A percentile compares a stretch with the other conserved stretches of the same genome.
These are phyloP conservation scores for Phytophthora brassicae DNA, from an alignment of 352 stramenopile genomes.

Conservation along the genomic window DNA sequence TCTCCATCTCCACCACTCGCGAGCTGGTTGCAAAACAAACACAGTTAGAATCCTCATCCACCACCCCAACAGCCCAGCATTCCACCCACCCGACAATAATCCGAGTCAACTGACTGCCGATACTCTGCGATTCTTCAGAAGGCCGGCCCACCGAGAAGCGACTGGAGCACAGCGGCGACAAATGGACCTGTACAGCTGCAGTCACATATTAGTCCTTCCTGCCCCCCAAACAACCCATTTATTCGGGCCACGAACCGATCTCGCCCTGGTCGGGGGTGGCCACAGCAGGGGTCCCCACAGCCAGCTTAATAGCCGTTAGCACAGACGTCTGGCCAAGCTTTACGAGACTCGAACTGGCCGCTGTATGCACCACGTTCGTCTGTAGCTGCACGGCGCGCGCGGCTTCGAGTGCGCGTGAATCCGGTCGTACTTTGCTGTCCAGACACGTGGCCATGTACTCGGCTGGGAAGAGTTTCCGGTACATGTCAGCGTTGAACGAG, in stretches of 20 bases:
- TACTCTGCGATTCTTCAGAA: slow-evolving; percentile 75
- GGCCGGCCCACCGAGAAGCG: slow-evolving; percentile 68
- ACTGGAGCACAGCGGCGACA: slow-evolving; percentile 76
- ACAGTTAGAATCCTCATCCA: not conserved
- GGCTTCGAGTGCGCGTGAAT: slow-evolving; percentile 53
- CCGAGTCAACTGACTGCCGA: slow-evolving; percentile 74
- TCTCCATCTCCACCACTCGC: slow-evolving; percentile 79
- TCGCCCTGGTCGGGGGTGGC: slow-evolving; percentile 75
- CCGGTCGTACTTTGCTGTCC: slow-evolving; percentile 53
- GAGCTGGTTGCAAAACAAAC: slow-evolving; percentile 39
- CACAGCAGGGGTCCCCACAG: slow-evolving; percentile 70
- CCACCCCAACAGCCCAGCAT: not conserved
- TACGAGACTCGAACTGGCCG: slow-evolving; percentile 71
- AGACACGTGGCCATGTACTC: slow-evolving; percentile 74
- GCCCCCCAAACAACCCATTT: not conserved
- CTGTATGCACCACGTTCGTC: slow-evolving; percentile 63
- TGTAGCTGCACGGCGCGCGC: slow-evolving; percentile 61
- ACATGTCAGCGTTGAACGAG: slow-evolving; percentile 69
- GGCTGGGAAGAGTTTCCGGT: slow-evolving; percentile 72
- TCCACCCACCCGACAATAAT: slow-evolving; percentile 63
- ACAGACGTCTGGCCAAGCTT: slow-evolving; percentile 77
- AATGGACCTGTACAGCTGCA: slow-evolving; percentile 75
- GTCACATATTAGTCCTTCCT: slow-evolving; percentile 1
- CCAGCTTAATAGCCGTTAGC: slow-evolving; percentile 70
- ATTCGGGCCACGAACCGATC: slow-evolving; percentile 37